Conservation (phyloP, 331 rosid genomes). For the Malus hybrid region DNA sequence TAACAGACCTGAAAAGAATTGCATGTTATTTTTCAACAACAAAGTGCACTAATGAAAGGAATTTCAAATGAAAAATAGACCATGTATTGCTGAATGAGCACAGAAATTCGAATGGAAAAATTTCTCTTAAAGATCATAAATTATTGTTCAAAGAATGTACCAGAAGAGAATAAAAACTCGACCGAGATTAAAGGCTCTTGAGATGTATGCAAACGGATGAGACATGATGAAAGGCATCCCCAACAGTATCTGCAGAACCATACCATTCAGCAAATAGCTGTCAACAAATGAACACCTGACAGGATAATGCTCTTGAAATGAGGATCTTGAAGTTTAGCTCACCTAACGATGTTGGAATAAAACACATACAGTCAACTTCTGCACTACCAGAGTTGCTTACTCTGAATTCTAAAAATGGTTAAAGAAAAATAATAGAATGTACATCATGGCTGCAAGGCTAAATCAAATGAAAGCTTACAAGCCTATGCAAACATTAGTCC, state of each 20-base stretch:
- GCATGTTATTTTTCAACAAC: conserved; percentile 21
- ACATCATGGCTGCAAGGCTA: not conserved
- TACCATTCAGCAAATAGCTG: conserved; percentile 26
- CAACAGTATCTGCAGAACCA: conserved; percentile 66
- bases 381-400: conserved; percentile 17
- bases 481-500: conserved; percentile 4
- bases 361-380: conserved; percentile 22
- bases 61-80: conserved; percentile 25
- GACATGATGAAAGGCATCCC: conserved; percentile 84
- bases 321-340: conserved; percentile 43
- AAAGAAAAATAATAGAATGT: conserved; percentile 6
- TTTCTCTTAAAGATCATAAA: conserved; percentile 10
- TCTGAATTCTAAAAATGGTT: conserved; percentile 13
- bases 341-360: conserved; percentile 38
- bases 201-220: conserved; percentile 67
- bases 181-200: conserved; percentile 90
- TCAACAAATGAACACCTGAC: conserved; percentile 26
- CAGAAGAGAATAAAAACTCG: conserved; percentile 95
- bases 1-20: conserved; percentile 72
- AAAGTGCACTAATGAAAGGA: not conserved
- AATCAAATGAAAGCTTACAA: conserved; percentile 3
- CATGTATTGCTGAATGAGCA: not conserved
- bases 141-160: conserved; percentile 34
- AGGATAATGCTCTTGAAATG: conserved; percentile 26
- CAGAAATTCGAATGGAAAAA: conserved; percentile 1